Evolutionary conservation across 208 protist species (phyloP).

Genomic region (Leptomonas pyrrhocoris): DNA sequence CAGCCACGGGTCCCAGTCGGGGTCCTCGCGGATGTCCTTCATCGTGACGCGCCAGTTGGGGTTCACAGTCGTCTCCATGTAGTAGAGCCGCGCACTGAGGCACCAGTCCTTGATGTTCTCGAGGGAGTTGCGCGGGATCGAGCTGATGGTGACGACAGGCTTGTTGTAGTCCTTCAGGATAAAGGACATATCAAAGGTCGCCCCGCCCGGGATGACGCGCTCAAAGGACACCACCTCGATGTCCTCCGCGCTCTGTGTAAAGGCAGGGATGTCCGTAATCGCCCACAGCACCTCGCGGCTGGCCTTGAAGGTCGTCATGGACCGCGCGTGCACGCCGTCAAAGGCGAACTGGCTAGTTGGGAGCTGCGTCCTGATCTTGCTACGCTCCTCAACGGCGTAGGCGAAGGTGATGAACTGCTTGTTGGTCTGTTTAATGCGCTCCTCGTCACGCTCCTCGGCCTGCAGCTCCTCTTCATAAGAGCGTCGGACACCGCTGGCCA

Average conservation of each 20-base stretch:
- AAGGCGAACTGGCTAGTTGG: slow-evolving; percentile 84
- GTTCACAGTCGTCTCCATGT: slow-evolving; percentile 85
- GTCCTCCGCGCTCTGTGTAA: slow-evolving; percentile 94
- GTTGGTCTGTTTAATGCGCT: slow-evolving; percentile 78
- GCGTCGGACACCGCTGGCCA: slow-evolving; percentile 49
- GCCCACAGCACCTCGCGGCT: slow-evolving; percentile 85
- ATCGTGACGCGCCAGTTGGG: slow-evolving; percentile 76
- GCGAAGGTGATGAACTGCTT: slow-evolving; percentile 87
- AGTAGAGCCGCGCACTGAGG: slow-evolving; percentile 76
- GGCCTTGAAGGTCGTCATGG: slow-evolving; percentile 78
- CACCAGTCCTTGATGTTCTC: slow-evolving; percentile 87
- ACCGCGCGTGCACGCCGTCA: slow-evolving; percentile 78
- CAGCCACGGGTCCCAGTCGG: slow-evolving; percentile 85
- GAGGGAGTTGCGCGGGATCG: slow-evolving; percentile 54
- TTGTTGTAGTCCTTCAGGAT: slow-evolving; percentile 97
- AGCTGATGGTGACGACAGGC: slow-evolving; percentile 65
- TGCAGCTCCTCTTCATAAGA: slow-evolving; percentile 80
- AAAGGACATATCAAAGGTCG: slow-evolving; percentile 97
- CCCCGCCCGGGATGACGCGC: slow-evolving; percentile 83
- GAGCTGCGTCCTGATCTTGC: slow-evolving; percentile 79
- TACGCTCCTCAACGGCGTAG: slow-evolving; percentile 65
- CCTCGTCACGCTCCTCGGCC: slow-evolving; percentile 76
- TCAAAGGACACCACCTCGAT: slow-evolving; percentile 96
- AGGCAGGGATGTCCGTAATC: slow-evolving; percentile 90
- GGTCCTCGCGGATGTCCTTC: slow-evolving; percentile 88